phyloP scores from a whole-genome alignment of 805 yeast species.

The Candida sakaeoensis region DNA sequence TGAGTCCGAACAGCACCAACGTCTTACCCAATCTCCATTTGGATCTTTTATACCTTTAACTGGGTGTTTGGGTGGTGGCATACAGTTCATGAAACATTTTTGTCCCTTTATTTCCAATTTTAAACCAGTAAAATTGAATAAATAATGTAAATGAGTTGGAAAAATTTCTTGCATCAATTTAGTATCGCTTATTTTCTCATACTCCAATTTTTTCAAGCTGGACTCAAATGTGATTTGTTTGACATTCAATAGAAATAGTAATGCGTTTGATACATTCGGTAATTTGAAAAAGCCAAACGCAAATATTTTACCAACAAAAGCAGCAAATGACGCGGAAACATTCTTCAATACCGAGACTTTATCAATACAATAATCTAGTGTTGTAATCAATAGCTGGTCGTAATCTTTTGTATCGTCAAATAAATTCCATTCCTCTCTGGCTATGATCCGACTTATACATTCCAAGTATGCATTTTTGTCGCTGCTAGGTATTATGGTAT shows the following conservation, averaged over 20 bases:
- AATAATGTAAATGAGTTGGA: constrained; percentile 27
- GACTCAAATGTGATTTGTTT: constrained; percentile 44
- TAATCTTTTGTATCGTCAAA: constrained; percentile 26
- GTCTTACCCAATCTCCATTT: constrained; percentile 57
- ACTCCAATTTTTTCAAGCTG: constrained; percentile 6
- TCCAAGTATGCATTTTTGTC: constrained; percentile 52
- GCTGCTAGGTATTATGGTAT: constrained; percentile 24
- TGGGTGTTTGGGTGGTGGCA: constrained; percentile 40
- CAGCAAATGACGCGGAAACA: constrained; percentile 53
- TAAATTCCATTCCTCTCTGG: constrained; percentile 45
- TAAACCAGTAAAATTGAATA: constrained; percentile 32
- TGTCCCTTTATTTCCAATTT: constrained; percentile 22
- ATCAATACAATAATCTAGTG: constrained; percentile 50
- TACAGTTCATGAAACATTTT: constrained; percentile 27
- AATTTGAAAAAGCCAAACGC: constrained; percentile 59
- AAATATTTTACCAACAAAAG: constrained; percentile 67
- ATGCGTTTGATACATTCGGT: constrained; percentile 50
- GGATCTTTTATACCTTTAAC: constrained; percentile 53
- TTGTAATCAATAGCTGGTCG: constrained; percentile 40
- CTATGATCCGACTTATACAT: constrained; percentile 48
- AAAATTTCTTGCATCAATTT: constrained; percentile 13
- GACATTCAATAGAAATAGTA: constrained; percentile 54
- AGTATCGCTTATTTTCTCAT: not conserved
- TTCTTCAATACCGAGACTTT: constrained; percentile 45
- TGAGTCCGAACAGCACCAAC: constrained; percentile 57